Conservation (phyloP, 208 protist genomes). For the Strigomonas oncopelti region DNA sequence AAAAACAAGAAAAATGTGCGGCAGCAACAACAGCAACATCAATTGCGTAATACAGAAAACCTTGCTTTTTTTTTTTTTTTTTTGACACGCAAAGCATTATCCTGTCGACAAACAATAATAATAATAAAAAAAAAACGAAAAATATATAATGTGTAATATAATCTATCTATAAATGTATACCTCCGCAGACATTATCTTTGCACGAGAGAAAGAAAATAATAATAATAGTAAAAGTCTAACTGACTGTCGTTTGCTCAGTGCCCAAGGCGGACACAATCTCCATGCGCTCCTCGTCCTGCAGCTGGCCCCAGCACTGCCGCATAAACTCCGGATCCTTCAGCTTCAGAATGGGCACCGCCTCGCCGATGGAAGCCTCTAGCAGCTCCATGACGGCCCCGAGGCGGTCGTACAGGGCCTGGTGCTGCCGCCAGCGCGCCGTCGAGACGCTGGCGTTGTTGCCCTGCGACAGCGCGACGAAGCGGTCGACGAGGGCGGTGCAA, state of each 20-base stretch:
- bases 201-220: slow-evolving; percentile 3
- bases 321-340: slow-evolving; percentile 79
- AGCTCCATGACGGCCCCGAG: slow-evolving; percentile 86
- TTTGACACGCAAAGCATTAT: not conserved
- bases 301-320: slow-evolving; percentile 70
- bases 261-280: slow-evolving; percentile 76
- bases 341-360: slow-evolving; percentile 79
- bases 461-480: slow-evolving; percentile 71
- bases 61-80: slow-evolving; percentile 6
- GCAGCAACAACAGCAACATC: no score
- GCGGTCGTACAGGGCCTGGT: slow-evolving; percentile 70
- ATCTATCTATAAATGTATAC: slow-evolving; percentile 15
- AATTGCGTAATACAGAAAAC: not conserved
- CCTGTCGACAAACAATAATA: slow-evolving; percentile 13
- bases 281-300: slow-evolving; percentile 82
- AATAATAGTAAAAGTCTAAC: slow-evolving; percentile 13
- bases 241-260: slow-evolving; percentile 22
- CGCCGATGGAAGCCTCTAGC: slow-evolving; percentile 81
- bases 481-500: slow-evolving; percentile 84
- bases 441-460: slow-evolving; percentile 75
- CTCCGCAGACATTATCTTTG: no score
- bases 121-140: slow-evolving; percentile 7
- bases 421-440: slow-evolving; percentile 84
- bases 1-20: no score
- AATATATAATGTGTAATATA: slow-evolving; percentile 8